Conservation (phyloP, 257 asterid species). For the Ilex aquifolium region DNA sequence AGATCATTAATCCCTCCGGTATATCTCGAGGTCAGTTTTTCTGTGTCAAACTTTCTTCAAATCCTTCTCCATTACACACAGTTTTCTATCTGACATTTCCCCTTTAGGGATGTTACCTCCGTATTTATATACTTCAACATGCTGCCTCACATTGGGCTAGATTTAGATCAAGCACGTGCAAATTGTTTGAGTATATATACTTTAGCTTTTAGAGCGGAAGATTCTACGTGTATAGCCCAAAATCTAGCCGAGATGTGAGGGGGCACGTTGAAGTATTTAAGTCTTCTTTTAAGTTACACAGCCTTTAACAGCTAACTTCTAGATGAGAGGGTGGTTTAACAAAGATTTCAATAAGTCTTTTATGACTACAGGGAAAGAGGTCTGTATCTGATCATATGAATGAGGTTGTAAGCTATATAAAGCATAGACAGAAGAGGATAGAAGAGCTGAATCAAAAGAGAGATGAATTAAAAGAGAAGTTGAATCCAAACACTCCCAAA, state of each 20-base stretch:
- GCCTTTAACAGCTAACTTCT: too few relatives aligned
- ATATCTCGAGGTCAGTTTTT: constrained; percentile 16
- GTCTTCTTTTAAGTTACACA: neutral
- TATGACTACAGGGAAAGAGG: constrained; percentile 40
- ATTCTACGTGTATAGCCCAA: too few relatives aligned
- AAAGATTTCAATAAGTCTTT: neutral
- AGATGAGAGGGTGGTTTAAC: neutral
- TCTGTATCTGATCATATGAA: constrained; percentile 39
- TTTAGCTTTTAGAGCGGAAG: too few relatives aligned
- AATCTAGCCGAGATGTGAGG: too few relatives aligned
- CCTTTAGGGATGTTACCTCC: neutral
- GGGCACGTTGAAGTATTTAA: too few relatives aligned
- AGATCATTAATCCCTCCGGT: constrained; percentile 22
- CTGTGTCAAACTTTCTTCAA: neutral
- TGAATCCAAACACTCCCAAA: neutral
- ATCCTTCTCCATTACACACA: neutral
- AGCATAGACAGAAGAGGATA: constrained; percentile 26
- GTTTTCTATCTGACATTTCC: neutral
- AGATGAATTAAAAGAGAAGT: constrained; percentile 17
- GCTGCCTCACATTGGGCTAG: too few relatives aligned
- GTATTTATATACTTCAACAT: too few relatives aligned
- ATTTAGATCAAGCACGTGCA: too few relatives aligned
- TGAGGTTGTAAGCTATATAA: constrained; percentile 40
- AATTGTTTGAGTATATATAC: too few relatives aligned
- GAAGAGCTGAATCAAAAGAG: constrained; percentile 23